Base-by-base conservation (phyloP, 371 early-diverging fungal species). In the Ordospora colligata region DNA sequence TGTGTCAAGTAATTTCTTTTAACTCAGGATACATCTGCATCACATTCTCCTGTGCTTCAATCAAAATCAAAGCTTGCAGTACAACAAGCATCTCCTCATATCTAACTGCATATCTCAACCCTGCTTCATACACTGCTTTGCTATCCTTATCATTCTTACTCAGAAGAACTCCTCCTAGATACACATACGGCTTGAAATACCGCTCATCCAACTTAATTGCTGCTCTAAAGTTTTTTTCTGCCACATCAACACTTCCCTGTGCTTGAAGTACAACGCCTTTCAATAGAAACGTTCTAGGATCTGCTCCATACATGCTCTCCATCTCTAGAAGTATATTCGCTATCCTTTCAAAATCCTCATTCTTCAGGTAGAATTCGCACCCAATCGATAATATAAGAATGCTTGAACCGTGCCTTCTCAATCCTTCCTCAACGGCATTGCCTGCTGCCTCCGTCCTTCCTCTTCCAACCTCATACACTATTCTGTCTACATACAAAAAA, bases 101-200 rank as follows among this genome's bases (percentile, higher is more conserved):
- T 17, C 21, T 58, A 42, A 14, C 46, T 32, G 58, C 44, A 70
- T 54, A 70, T n/a, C 45, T 22, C 42, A 70, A 44, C 12, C 25
- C 37, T 25, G 32, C 58, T 11, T 70, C 46, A 58, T 54, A 70
- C 1, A 70, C 44, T 1, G 43, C 17, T 25, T 23, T 58, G 32
- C 70, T 11, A 21, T 42, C 43, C 27, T 70, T 46, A 6, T 54
- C 42, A 19, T 70, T 62, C 19, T 46, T 62, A 40, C 44, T 52
- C 17, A 70, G 53, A 17, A 70, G 46, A 58, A 70, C 17, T 27
- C 58, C 58, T 45, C 70, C 70, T 17, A 70, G 51, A 25, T 70
- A 70, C 19, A 70, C 45, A 70, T 70, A 70, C 9, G 70, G 45
- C 46, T 70, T 70, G 44, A 58, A 70, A 54, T 32, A 70, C 14